Evolutionary conservation across 2,329 filamentous ascomycete species (phyloP).

Genomic region (Fusarium mangiferae): DNA sequence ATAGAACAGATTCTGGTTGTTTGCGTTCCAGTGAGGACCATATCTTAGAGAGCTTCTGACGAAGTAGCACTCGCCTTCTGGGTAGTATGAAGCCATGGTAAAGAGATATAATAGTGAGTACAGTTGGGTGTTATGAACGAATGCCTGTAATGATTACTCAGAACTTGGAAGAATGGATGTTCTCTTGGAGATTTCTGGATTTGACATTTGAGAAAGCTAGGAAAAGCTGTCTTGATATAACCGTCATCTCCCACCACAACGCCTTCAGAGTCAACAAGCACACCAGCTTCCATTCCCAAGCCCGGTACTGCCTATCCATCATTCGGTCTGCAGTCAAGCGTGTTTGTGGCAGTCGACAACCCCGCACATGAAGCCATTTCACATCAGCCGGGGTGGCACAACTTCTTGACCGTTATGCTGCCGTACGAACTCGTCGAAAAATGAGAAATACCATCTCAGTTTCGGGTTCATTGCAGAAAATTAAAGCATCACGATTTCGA

Average conservation of each 20-base stretch:
- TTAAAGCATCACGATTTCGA: rapidly evolving
- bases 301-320: rapidly evolving
- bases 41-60: not conserved
- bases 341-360: not conserved
- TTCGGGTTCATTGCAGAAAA: not conserved
- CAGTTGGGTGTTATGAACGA: not conserved
- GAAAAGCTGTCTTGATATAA: not conserved
- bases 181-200: not conserved
- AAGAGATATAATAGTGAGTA: rapidly evolving
- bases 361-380: not conserved
- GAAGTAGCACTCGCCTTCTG: slow-evolving; percentile 26
- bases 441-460: not conserved
- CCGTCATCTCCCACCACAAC: not conserved
- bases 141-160: rapidly evolving
- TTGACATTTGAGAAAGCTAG: not conserved
- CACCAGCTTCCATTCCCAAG: rapidly evolving
- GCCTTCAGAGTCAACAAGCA: rapidly evolving
- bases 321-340: not conserved
- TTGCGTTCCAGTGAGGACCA: not conserved
- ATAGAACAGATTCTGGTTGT: not conserved
- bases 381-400: not conserved
- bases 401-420: not conserved
- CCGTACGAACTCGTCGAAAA: not conserved
- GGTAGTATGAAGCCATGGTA: slow-evolving; percentile 14
- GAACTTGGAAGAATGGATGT: not conserved